Evolutionary conservation across 257 asterid species (phyloP).

Genomic region (Euphrasia confusa): DNA sequence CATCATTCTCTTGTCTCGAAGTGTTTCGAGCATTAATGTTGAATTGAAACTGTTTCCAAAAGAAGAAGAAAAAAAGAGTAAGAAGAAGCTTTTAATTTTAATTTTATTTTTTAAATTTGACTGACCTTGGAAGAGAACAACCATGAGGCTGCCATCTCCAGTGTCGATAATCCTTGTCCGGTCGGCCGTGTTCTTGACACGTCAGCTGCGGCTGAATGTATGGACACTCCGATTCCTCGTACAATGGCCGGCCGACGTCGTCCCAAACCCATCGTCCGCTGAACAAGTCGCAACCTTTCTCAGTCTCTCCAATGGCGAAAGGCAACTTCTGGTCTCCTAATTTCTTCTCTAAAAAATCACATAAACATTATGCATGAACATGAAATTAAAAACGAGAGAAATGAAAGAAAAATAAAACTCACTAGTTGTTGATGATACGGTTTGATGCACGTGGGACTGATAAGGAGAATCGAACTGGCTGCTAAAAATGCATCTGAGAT

Average conservation of each 20-base stretch:
- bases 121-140: conserved; percentile 72
- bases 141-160: conserved; percentile 96
- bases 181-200: conserved; percentile 83
- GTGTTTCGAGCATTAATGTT: conserved; percentile 60
- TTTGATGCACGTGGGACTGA: conserved; percentile 17
- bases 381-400: background rate
- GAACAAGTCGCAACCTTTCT: conserved; percentile 60
- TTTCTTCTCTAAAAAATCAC: too few species aligned
- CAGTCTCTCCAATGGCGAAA: conserved; percentile 54
- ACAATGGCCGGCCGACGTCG: conserved; percentile 49
- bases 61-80: too few species aligned
- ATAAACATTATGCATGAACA: background rate
- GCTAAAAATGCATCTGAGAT: conserved; percentile 30
- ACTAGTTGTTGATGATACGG: conserved; percentile 24
- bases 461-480: conserved; percentile 27
- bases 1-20: conserved; percentile 77
- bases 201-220: conserved; percentile 94
- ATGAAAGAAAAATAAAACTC: conserved; percentile 14
- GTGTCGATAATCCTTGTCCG: conserved; percentile 66
- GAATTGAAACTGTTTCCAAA: conserved; percentile 58
- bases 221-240: conserved; percentile 82
- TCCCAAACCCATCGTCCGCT: conserved; percentile 86
- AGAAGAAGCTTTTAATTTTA: too few species aligned
- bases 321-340: conserved; percentile 38
- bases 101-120: too few species aligned